Base-by-base conservation (phyloP, 2,329 filamentous ascomycete species). In the Aureobasidium namibiae region DNA sequence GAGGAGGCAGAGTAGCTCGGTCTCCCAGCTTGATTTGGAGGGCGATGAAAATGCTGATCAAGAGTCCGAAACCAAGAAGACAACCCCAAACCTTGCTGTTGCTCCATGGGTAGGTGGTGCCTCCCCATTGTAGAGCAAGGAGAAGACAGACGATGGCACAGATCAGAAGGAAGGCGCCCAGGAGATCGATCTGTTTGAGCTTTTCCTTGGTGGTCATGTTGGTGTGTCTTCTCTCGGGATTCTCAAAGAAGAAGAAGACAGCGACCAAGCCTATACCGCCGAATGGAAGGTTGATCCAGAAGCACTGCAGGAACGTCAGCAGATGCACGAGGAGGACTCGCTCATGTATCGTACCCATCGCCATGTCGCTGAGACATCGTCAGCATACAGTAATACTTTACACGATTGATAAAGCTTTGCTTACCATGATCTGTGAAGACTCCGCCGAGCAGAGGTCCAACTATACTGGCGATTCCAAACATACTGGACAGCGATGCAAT, bases 41-140 rank as follows among this genome's bases (percentile, higher is more conserved):
- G 23, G 59, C 60, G 58, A 66, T 49, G 13, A 61, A 61, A 45
- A 61, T 10, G 3, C 14, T 21, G 14, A 57, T 56, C 10, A 61
- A 13, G 13, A 57, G 5, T 5, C 31, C 59, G 26, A 61, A 61
- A 1, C 41, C 52, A 5, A 61, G 31, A 3, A 61, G 26, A 39
- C 50, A 57, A 8, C 65, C 67, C 39, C 60, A 64, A 18, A 70
- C 63, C 21, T 56, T 50, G 24, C 61, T 61, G 38, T 65, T 59
- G 4, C 60, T 63, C 70, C 70, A 72, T 3, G 67, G 46, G 45
- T 81, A 62, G 1, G 67, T 73, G 1, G 69, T 70, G 5, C 79
- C 78, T 5, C 73, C 73, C 42, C 81, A 73, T 61, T 82, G 75
- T 73, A 63, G 69, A 67, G 66, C 80, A 63, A 68, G 74, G 68